Evolutionary conservation across 257 asterid genomes (phyloP).

Genomic region (Scutellaria baicalensis): DNA sequence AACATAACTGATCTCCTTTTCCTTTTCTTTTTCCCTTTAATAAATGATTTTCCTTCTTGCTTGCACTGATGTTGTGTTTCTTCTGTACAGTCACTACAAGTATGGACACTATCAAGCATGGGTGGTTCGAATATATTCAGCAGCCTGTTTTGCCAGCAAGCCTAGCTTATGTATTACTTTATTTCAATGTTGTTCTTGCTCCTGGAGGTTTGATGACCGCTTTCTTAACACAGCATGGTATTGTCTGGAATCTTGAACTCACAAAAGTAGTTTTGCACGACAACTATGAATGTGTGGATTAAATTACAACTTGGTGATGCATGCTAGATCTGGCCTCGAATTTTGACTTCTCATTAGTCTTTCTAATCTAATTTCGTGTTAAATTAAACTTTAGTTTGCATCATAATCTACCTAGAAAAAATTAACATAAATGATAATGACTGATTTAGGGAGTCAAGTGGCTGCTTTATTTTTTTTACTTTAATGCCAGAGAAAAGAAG

Average conservation of each 20-base stretch:
- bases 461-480: too few species aligned
- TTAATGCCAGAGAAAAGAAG: too few species aligned
- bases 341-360: neutral
- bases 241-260: slow-evolving; percentile 17
- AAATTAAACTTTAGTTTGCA: too few species aligned
- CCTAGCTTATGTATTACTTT: slow-evolving; percentile 86
- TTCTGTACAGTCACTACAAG: slow-evolving; percentile 41
- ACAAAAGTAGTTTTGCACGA: slow-evolving; percentile 1
- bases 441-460: too few species aligned
- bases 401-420: too few species aligned
- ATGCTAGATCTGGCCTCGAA: neutral
- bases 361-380: neutral
- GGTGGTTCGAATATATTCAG: slow-evolving; percentile 88
- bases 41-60: slow-evolving; percentile 3
- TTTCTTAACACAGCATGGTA: slow-evolving; percentile 90
- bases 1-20: neutral
- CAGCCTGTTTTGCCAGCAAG: slow-evolving; percentile 99
- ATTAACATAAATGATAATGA: too few species aligned
- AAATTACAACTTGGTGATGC: neutral
- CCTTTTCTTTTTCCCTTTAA: neutral
- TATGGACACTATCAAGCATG: slow-evolving; percentile 74
- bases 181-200: slow-evolving; percentile 84
- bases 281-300: neutral
- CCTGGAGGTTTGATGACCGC: slow-evolving; percentile 99
- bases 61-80: slow-evolving; percentile 26